A percentile compares a stretch with the other conserved stretches of the same genome.
phyloP scores from a whole-genome alignment of 768 basidiomycete genomes.

The Postia placenta region DNA sequence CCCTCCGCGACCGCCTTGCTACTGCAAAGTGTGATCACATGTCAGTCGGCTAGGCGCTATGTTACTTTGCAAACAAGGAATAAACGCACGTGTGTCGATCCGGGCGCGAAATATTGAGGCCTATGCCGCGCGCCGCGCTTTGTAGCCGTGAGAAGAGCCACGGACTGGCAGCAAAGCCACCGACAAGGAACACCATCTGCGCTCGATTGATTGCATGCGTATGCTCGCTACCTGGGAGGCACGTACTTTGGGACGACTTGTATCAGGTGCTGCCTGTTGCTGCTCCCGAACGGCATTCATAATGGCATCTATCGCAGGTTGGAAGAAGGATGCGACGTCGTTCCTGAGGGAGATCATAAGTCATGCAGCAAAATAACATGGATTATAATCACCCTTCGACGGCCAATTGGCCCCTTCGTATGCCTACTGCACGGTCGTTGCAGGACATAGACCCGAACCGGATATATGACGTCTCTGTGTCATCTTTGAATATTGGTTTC shows the following conservation, averaged over 20 bases:
- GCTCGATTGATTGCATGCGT: too few relatives aligned
- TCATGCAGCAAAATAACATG: not conserved
- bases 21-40: slow-evolving; percentile 20
- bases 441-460: slow-evolving; percentile 36
- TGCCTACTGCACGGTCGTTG: slow-evolving; percentile 31
- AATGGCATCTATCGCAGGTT: slow-evolving; percentile 35
- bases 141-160: slow-evolving; percentile 53
- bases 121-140: slow-evolving; percentile 44
- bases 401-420: slow-evolving; percentile 34
- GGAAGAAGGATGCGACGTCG: slow-evolving; percentile 33
- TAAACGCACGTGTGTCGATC: slow-evolving; percentile 63
- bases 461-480: slow-evolving; percentile 31
- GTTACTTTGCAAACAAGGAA: not conserved
- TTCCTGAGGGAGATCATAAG: too few relatives aligned
- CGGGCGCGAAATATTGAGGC: slow-evolving; percentile 61
- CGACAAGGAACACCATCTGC: slow-evolving; percentile 73
- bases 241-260: not conserved
- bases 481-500: slow-evolving; percentile 37
- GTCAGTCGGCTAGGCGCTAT: not conserved
- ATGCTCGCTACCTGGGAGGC: not conserved
- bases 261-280: not conserved
- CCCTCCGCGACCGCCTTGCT: slow-evolving; percentile 52
- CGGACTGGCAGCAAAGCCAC: slow-evolving; percentile 55
- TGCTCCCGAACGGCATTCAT: slow-evolving; percentile 16
- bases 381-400: slow-evolving; percentile 30